phyloP scores from a whole-genome alignment of 345 rosid species.

The Ceriops zippeliana region DNA sequence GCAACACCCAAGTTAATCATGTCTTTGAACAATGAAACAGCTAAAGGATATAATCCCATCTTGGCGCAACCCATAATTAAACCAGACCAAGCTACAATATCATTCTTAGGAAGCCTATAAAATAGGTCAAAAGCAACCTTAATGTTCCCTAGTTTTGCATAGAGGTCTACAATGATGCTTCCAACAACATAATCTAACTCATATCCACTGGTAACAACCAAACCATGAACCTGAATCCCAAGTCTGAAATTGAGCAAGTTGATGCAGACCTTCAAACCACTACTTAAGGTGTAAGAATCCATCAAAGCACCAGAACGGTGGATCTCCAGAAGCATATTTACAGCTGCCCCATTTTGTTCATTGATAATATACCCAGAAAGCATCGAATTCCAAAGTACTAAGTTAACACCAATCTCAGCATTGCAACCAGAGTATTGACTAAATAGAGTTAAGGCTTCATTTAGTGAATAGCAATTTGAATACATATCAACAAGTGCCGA shows the following conservation, averaged over 20 bases:
- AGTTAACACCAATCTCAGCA: conserved; percentile 14
- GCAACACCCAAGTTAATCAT: conserved; percentile 37
- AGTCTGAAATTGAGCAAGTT: conserved; percentile 44
- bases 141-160: conserved; percentile 46
- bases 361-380: conserved; percentile 54
- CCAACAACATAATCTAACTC: conserved; percentile 58
- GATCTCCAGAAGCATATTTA: conserved; percentile 39
- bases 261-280: conserved; percentile 56
- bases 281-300: conserved; percentile 62
- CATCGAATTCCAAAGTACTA: conserved; percentile 60
- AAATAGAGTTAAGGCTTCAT: conserved; percentile 42
- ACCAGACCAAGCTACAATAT: conserved; percentile 61
- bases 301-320: conserved; percentile 34
- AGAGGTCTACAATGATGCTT: conserved; percentile 56
- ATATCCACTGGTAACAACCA: conserved; percentile 47
- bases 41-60: conserved; percentile 36
- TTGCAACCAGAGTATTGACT: conserved; percentile 14
- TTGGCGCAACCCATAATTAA: conserved; percentile 52
- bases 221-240: conserved; percentile 62
- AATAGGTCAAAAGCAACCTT: conserved; percentile 39
- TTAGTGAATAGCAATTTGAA: conserved; percentile 45
- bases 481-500: conserved; percentile 74
- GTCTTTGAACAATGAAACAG: conserved; percentile 45
- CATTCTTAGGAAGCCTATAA: conserved; percentile 50
- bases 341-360: conserved; percentile 42